phyloP scores from a whole-genome alignment of 345 rosid genomes.

The Syzygium jambos region DNA sequence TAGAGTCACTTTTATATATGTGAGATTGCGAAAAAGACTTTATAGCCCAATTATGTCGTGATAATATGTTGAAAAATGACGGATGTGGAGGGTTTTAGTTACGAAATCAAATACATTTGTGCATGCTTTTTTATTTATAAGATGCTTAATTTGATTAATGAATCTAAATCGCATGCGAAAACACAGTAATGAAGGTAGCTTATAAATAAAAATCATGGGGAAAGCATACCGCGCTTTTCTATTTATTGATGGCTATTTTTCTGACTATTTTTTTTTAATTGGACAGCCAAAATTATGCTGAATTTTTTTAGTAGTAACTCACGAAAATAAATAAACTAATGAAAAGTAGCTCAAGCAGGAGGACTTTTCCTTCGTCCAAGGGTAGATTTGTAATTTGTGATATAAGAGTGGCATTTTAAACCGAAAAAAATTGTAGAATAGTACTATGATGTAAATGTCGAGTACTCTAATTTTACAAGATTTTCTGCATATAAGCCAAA shows the following conservation, averaged over 20 bases:
- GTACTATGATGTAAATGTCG: too few species aligned
- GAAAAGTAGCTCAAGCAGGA: too few species aligned
- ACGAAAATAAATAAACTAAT: neutral
- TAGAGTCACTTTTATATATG: too few species aligned
- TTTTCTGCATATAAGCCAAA: too few species aligned
- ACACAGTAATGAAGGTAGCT: too few species aligned
- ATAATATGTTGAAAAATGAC: too few species aligned
- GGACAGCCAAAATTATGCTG: neutral
- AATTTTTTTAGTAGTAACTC: neutral
- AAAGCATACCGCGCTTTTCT: too few species aligned
- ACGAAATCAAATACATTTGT: fast-evolving
- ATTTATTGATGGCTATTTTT: neutral
- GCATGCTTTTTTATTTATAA: neutral
- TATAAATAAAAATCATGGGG: too few species aligned
- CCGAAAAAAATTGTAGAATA: neutral
- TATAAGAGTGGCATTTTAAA: neutral
- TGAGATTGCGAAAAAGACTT: too few species aligned
- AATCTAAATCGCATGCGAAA: neutral
- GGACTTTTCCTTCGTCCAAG: too few species aligned
- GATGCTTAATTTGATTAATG: neutral
- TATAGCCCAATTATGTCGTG: neutral
- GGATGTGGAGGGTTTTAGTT: fast-evolving
- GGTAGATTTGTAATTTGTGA: too few species aligned
- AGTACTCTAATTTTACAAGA: too few species aligned
- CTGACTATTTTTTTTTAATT: neutral